phyloP scores from a whole-genome alignment of 2,329 filamentous ascomycete genomes.

The Lasiodiplodia hormozganensis region DNA sequence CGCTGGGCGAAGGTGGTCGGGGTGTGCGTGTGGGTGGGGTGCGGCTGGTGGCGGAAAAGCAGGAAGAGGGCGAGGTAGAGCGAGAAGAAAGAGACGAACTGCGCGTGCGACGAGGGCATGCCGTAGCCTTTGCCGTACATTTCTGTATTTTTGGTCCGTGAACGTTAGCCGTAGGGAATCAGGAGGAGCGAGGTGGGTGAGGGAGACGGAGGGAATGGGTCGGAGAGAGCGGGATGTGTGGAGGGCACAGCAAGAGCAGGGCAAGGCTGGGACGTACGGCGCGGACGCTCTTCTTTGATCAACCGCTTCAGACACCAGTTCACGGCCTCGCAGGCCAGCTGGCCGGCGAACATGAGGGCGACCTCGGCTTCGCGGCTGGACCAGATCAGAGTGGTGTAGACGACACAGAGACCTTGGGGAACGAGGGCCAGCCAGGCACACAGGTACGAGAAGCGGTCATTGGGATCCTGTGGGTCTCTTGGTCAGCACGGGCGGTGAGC shows the following conservation, averaged over 20 bases:
- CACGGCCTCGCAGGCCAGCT: constrained; percentile 87
- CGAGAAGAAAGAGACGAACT: constrained; percentile 93
- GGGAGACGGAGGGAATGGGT: background rate
- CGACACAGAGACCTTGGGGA: constrained; percentile 87
- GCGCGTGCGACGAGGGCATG: constrained; percentile 95
- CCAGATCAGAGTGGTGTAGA: constrained; percentile 90
- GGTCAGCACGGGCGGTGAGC: constrained; percentile 19
- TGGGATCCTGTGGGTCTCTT: constrained; percentile 72
- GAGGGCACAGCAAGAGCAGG: background rate
- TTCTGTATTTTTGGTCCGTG: constrained; percentile 63
- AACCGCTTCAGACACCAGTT: constrained; percentile 90
- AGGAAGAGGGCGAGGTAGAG: constrained; percentile 85
- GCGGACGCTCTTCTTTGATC: constrained; percentile 90
- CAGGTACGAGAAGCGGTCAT: constrained; percentile 81
- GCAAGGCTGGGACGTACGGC: constrained; percentile 60
- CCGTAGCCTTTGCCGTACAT: constrained; percentile 92
- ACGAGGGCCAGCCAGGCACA: constrained; percentile 95
- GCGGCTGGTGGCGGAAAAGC: constrained; percentile 71
- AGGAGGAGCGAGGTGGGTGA: background rate
- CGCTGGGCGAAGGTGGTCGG: constrained; percentile 70
- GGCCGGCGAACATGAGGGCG: constrained; percentile 86
- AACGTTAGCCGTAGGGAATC: constrained; percentile 27
- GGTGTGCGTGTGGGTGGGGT: constrained; percentile 55
- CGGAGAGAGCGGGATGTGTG: background rate
- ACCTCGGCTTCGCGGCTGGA: constrained; percentile 91